phyloP scores from a whole-genome alignment of 345 rosid species.

The Microthlaspi erraticum region DNA sequence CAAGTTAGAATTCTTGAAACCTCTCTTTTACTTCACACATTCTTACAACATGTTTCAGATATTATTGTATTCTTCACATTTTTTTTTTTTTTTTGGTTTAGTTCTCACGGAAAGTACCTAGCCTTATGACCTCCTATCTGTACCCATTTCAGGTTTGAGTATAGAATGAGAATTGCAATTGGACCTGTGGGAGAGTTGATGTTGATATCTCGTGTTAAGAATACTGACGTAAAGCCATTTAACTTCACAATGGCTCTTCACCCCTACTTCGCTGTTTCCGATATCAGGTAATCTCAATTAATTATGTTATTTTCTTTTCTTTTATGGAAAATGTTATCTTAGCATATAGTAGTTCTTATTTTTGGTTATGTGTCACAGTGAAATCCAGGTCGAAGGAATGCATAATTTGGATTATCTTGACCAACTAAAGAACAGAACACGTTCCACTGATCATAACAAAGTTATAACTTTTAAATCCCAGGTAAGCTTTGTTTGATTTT shows the following conservation, averaged over 20 bases:
- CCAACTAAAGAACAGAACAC: slow-evolving; percentile 74
- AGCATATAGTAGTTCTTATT: not conserved
- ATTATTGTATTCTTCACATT: not conserved
- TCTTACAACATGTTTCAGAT: slow-evolving; percentile 4
- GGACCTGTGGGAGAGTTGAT: slow-evolving; percentile 70
- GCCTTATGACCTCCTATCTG: not conserved
- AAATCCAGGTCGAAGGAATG: slow-evolving; percentile 90
- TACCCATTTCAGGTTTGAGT: slow-evolving; percentile 63
- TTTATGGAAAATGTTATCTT: not conserved
- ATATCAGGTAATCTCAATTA: slow-evolving; percentile 62
- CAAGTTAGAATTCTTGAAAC: slow-evolving; percentile 53
- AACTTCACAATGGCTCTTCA: slow-evolving; percentile 84
- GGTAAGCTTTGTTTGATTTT: slow-evolving; percentile 47
- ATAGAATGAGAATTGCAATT: slow-evolving; percentile 71
- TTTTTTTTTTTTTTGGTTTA: not conserved
- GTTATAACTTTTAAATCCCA: slow-evolving; percentile 82
- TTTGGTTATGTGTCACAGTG: slow-evolving; percentile 51
- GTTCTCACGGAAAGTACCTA: not conserved
- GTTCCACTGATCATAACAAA: slow-evolving; percentile 79
- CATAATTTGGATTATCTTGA: slow-evolving; percentile 86
- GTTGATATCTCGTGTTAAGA: slow-evolving; percentile 82
- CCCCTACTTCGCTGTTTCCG: slow-evolving; percentile 84
- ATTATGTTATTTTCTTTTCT: not conserved
- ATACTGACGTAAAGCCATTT: slow-evolving; percentile 76
- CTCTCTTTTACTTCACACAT: not conserved